Evolutionary conservation across 2,329 filamentous ascomycete species (phyloP).

Genomic region (Nigrograna mackinnonii): DNA sequence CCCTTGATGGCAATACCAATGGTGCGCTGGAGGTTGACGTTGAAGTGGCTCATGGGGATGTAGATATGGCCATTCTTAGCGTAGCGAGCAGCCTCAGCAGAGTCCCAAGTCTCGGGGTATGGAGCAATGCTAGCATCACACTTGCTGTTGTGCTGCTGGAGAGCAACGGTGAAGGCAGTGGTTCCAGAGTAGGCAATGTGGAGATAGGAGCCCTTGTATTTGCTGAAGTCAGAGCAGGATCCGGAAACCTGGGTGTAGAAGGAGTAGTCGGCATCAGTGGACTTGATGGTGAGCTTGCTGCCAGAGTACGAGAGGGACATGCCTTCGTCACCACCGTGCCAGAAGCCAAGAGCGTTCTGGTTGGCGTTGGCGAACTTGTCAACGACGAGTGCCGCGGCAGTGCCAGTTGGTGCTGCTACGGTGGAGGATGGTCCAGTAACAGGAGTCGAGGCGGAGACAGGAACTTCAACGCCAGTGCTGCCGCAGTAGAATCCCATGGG

Average conservation of each 20-base stretch:
- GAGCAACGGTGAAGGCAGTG: slow-evolving; percentile 64
- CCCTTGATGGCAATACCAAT: slow-evolving; percentile 67
- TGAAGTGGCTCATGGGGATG: slow-evolving; percentile 69
- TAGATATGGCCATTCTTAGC: slow-evolving; percentile 61
- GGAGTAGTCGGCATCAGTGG: slow-evolving; percentile 63
- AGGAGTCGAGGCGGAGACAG: slow-evolving; percentile 46
- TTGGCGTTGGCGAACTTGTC: slow-evolving; percentile 61
- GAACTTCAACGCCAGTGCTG: slow-evolving; percentile 52
- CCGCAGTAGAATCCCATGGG: slow-evolving; percentile 65
- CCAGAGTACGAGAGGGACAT: slow-evolving; percentile 57
- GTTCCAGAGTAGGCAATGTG: slow-evolving; percentile 67
- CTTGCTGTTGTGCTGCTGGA: slow-evolving; percentile 68
- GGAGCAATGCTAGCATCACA: slow-evolving; percentile 61
- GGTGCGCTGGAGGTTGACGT: slow-evolving; percentile 59
- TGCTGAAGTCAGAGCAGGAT: slow-evolving; percentile 59
- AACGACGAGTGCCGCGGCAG: slow-evolving; percentile 58
- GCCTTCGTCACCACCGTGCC: slow-evolving; percentile 68
- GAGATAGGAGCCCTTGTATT: slow-evolving; percentile 62
- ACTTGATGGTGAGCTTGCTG: slow-evolving; percentile 59
- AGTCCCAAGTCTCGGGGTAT: slow-evolving; percentile 70
- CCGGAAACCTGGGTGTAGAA: slow-evolving; percentile 63
- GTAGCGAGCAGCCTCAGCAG: slow-evolving; percentile 67
- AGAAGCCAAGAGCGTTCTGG: slow-evolving; percentile 64
- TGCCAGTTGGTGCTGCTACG: slow-evolving; percentile 54
- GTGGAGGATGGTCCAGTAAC: slow-evolving; percentile 51